Conservation (phyloP, 2,329 filamentous ascomycete species). For the Fusarium goolgardi region DNA sequence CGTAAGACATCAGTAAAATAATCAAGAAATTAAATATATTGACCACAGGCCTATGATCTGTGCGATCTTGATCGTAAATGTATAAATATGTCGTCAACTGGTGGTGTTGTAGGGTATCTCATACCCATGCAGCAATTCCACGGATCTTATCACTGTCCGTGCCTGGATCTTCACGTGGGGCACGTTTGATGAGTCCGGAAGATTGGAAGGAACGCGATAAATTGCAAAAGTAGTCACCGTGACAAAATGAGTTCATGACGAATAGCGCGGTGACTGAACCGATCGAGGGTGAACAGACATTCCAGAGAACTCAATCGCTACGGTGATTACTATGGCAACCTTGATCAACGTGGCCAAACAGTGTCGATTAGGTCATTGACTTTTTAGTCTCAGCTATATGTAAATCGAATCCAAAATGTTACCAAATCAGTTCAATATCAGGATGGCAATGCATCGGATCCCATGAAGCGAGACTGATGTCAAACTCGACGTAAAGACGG, state of each 20-base stretch:
- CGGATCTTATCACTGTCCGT: background rate
- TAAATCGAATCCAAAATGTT: background rate
- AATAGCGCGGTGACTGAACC: background rate
- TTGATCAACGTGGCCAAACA: background rate
- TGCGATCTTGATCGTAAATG: too few relatives aligned
- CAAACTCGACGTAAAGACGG: conserved; percentile 1
- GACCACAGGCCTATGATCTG: rapidly evolving
- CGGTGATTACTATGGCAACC: background rate
- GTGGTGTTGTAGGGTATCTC: conserved; percentile 20
- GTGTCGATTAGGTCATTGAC: background rate
- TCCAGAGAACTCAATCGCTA: background rate
- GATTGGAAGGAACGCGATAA: conserved; percentile 10
- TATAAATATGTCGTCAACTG: background rate
- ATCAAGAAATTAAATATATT: rapidly evolving
- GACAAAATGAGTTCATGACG: background rate
- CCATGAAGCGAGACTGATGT: background rate
- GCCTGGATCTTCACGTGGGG: conserved; percentile 14
- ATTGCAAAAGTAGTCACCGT: background rate
- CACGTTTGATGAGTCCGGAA: background rate
- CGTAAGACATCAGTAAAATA: background rate
- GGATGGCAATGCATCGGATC: background rate
- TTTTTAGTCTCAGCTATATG: rapidly evolving
- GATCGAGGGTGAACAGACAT: background rate
- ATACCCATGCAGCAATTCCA: background rate
- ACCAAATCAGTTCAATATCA: background rate